Evolutionary conservation across 2,329 filamentous ascomycete genomes (phyloP), one percentile per base, ranked within the genome.

Genomic region (Endoconidiophora laricicola): DNA sequence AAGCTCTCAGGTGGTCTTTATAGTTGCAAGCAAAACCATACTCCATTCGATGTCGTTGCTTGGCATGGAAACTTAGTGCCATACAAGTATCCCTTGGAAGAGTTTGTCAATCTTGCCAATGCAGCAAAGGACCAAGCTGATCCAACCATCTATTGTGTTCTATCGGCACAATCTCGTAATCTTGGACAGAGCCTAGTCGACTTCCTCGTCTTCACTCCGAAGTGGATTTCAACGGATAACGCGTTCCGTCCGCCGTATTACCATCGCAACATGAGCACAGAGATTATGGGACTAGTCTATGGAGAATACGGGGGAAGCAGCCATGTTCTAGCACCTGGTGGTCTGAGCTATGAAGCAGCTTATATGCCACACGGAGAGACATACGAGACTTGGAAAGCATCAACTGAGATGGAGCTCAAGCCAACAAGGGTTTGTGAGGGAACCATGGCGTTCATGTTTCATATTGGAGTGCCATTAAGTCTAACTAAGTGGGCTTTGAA

Each of bases 61-160:
- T 83, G 80, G 79, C 79, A 83, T 56, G 79, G 79, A n/a, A 78
- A 74, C 47, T 81, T 81, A 57, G 76, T 76, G 49, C 72, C 72
- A 0, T 74, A 69, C 61, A 75, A 75, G 59, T 76, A 76, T 57
- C 72, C 72, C 46, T 59, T 76, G 3, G 72, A 69, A 6, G 73
- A 72, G 52, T 64, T 80, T 66, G 59, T 81, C 69, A 71, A 72
- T 63, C 62, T 75, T 61, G 78, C 74, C 46, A 70, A 67, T 54
- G 71, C 76, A 46, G 72, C 69, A 6, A 72, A 70, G 56, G 79
- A 83, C 58, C 79, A 83, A 55, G 76, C 76, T 2, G 79, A 83
- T 55, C 79, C 79, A 0, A 75, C 71, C 7, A 75, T 83, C 56
- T 82, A 74, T 62, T 78, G 74, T 2, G 79, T 83, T 2, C 65